These are phyloP conservation scores for Kwoniella shivajii DNA, from an alignment of 1,284 basidiomycete species.

Conservation along the genomic window DNA sequence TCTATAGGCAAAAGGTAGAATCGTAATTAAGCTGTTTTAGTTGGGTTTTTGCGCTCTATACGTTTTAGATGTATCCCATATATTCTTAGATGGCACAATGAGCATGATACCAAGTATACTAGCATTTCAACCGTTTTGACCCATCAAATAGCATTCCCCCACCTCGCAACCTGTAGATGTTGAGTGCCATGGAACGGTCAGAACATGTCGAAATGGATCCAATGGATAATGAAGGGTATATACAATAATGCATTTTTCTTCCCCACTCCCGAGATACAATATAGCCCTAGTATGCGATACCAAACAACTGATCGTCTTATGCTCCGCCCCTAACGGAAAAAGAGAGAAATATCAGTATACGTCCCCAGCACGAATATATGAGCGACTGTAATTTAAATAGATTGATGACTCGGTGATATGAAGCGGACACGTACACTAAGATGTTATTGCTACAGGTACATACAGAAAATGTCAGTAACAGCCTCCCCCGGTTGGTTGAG, in stretches of 20 bases:
- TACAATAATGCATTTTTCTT: constrained; percentile 3
- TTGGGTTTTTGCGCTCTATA: not conserved
- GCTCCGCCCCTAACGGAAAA: constrained; percentile 2
- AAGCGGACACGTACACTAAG: constrained; percentile 71
- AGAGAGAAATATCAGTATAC: not conserved
- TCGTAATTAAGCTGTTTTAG: not conserved
- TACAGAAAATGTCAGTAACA: constrained; percentile 19
- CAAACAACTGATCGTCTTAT: not conserved
- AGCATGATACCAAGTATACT: too few relatives aligned
- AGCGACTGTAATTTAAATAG: not conserved
- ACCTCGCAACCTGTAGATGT: too few relatives aligned
- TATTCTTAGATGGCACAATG: too few relatives aligned
- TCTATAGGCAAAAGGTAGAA: not conserved
- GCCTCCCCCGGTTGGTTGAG: not conserved
- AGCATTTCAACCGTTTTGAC: too few relatives aligned
- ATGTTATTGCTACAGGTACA: constrained; percentile 75
- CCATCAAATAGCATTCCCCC: too few relatives aligned
- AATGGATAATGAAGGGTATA: not conserved
- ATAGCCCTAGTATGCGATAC: not conserved
- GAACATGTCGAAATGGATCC: too few relatives aligned
- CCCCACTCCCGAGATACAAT: not conserved
- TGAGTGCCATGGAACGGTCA: too few relatives aligned
- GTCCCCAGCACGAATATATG: too few relatives aligned
- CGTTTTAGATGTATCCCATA: too few relatives aligned
- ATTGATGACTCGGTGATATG: not conserved